Base-by-base conservation (phyloP, 192 early-diverging fungal genomes). In the Entomortierella chlamydospora region DNA sequence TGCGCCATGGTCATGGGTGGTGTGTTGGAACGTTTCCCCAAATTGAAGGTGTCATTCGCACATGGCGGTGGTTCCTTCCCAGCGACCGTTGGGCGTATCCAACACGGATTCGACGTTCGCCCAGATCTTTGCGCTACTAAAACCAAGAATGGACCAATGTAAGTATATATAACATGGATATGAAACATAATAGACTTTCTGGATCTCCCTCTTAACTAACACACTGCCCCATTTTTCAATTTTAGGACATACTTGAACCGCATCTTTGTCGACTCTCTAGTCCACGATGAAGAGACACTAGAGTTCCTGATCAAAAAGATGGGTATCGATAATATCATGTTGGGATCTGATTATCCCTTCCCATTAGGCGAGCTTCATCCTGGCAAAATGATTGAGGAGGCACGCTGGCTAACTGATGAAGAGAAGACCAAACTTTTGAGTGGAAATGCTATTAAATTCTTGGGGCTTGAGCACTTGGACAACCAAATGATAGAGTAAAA, bases 11-110 rank as follows among this genome's bases (percentile, higher is more conserved):
- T 91, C 22, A 84, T 91, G 63, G 90, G 90, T 25, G 90, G 90
- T n/a, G 89, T 91, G 2, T 56, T 91, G 2, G 90, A 91, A 66
- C 83, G 89, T 13, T 82, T 85, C 69, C 90, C 90, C 0, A 85
- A 85, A 30, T 82, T 91, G 23, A 86, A 87, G 56, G 72, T 91
- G 22, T 87, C 86, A 17, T 86, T 91, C 76, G 90, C 90, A 1
- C 90, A 91, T 67, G 90, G 90, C 26, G 90, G 90, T 28, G 90
- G 90, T 23, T 86, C 88, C 6, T 91, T 90, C 71, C 90, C 88
- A 23, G 90, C 69, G 29, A 91, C 90, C 0, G 61, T 91, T 15
- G 90, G 90, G 49, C 76, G 90, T n/a, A 91, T 91, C 57, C 87
- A 87, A 33, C 90, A 91, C 51, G 90, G 90, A 18, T 90, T 84